These are phyloP conservation scores for Puccinia coronata DNA, from an alignment of 1,284 basidiomycete species.

Conservation along the genomic window DNA sequence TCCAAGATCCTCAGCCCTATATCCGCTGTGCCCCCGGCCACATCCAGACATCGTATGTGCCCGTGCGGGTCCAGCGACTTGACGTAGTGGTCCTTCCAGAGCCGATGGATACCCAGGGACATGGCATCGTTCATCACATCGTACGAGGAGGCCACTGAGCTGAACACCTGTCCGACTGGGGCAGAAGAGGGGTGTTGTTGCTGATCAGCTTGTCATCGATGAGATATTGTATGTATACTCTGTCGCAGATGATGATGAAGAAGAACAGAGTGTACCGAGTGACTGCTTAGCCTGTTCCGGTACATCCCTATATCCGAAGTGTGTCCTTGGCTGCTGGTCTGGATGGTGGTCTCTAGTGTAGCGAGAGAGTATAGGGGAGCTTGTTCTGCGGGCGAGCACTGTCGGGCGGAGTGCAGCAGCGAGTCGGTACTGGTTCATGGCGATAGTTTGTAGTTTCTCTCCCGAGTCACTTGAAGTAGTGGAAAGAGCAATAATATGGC, in stretches of 20 bases:
- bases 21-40: constrained; percentile 97
- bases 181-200: no score
- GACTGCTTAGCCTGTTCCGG: constrained; percentile 71
- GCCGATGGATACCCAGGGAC: constrained; percentile 89
- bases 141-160: constrained; percentile 92
- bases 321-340: constrained; percentile 66
- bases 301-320: constrained; percentile 89
- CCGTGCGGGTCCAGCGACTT: constrained; percentile 72
- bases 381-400: no score
- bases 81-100: constrained; percentile 97
- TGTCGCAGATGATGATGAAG: no score
- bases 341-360: background rate
- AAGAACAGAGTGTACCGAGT: constrained; percentile 61
- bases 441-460: no score
- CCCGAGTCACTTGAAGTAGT: no score
- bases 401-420: no score
- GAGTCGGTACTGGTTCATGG: no score
- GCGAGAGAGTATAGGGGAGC: no score
- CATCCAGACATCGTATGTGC: constrained; percentile 75
- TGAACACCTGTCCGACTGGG: constrained; percentile 90
- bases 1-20: constrained; percentile 93
- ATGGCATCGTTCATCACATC: constrained; percentile 99
- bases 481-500: no score
- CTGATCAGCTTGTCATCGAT: no score
- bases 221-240: no score